phyloP scores from a whole-genome alignment of 257 asterid genomes.

The Plantago ovata region DNA sequence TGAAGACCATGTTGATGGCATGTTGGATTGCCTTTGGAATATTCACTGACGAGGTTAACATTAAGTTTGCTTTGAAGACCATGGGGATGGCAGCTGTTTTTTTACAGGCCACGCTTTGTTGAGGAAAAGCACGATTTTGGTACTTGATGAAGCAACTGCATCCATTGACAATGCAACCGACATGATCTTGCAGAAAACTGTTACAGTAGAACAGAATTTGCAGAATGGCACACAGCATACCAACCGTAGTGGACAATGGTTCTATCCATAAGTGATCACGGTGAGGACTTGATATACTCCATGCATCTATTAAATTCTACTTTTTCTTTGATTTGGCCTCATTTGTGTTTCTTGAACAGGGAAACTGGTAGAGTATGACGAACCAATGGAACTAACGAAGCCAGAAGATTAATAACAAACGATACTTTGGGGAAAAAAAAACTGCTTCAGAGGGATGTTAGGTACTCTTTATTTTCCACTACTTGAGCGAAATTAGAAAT shows the following conservation, averaged over 20 bases:
- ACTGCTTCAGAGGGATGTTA: constrained; percentile 72
- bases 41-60: too few relatives aligned
- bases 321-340: background rate
- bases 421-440: too few relatives aligned
- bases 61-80: constrained; percentile 19
- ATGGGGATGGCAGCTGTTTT: constrained; percentile 84
- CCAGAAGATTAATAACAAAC: constrained; percentile 54
- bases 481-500: constrained; percentile 2
- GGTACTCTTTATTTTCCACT: constrained; percentile 78
- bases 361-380: constrained; percentile 72
- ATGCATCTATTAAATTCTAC: too few relatives aligned
- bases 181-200: constrained; percentile 78
- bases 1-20: too few relatives aligned
- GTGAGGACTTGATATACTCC: constrained; percentile 35
- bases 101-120: constrained; percentile 86
- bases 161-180: constrained; percentile 91
- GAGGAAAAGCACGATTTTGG: constrained; percentile 76
- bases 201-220: constrained; percentile 72
- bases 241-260: constrained; percentile 97
- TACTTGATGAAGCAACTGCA: constrained; percentile 95
- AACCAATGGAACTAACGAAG: constrained; percentile 72
- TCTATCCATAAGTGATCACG: constrained; percentile 83
- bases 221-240: constrained; percentile 83
- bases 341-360: constrained; percentile 31
- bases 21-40: too few relatives aligned